Conservation (phyloP, 805 yeast genomes). For the Candida germanica region DNA sequence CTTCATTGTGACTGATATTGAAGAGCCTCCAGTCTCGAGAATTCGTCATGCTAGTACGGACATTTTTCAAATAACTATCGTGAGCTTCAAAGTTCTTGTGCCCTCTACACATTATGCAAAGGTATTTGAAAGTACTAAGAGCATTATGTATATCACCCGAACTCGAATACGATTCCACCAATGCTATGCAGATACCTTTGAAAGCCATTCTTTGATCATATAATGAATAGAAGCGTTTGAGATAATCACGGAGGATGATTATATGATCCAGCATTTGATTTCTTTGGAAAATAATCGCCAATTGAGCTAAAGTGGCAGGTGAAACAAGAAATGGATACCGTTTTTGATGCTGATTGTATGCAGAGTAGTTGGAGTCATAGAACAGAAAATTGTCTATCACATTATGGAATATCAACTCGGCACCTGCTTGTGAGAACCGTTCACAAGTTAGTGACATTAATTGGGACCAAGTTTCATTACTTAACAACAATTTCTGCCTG, state of each 20-base stretch:
- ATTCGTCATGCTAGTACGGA: conserved; percentile 7
- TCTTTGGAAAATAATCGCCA: conserved; percentile 28
- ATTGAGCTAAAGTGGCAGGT: conserved; percentile 21
- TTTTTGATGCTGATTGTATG: conserved; percentile 8
- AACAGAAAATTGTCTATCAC: conserved; percentile 25
- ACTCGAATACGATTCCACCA: conserved; percentile 30
- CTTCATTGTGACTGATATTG: conserved; percentile 19
- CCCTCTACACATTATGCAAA: conserved; percentile 19
- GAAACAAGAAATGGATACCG: conserved; percentile 31
- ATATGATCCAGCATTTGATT: conserved; percentile 24
- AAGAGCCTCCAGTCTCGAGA: conserved; percentile 19
- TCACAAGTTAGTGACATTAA: conserved; percentile 24
- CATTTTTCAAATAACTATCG: conserved; percentile 5
- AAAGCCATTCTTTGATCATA: conserved; percentile 26
- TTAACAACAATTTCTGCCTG: conserved; percentile 1
- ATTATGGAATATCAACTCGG: conserved; percentile 34
- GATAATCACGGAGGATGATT: conserved; percentile 30
- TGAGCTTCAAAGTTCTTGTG: conserved; percentile 16
- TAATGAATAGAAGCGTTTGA: conserved; percentile 37
- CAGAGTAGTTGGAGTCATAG: conserved; percentile 12
- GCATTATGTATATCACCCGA: conserved; percentile 21
- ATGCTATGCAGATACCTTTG: conserved; percentile 23
- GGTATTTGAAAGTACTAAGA: conserved; percentile 20
- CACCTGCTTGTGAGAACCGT: conserved; percentile 18
- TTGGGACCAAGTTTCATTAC: conserved; percentile 32